phyloP scores from a whole-genome alignment of 2,329 filamentous ascomycete species.

The Sporothrix pseudoabietina region DNA sequence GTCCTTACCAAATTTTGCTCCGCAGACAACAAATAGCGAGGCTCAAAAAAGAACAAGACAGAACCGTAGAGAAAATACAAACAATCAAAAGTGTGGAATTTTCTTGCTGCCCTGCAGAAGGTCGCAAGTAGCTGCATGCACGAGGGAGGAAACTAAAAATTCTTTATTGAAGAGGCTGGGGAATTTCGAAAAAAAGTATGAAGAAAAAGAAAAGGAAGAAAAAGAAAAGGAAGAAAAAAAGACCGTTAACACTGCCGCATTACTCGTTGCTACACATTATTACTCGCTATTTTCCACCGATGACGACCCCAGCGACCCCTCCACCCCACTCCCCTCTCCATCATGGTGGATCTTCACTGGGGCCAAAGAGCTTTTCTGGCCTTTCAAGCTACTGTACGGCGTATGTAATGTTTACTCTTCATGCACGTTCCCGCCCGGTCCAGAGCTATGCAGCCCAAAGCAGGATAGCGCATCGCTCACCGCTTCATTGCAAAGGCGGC shows the following conservation, averaged over 20 bases:
- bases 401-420: not conserved
- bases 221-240: not conserved
- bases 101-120: not conserved
- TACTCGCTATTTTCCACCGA: slow-evolving; percentile 7
- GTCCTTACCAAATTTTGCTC: not conserved
- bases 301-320: slow-evolving; percentile 6
- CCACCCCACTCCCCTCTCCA: slow-evolving; percentile 8
- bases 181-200: not conserved
- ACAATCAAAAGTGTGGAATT: not conserved
- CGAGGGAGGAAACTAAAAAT: not conserved
- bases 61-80: not conserved
- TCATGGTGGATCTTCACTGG: slow-evolving; percentile 26
- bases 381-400: not conserved
- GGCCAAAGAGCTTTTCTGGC: not conserved
- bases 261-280: not conserved
- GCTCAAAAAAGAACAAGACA: not conserved
- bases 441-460: slow-evolving; percentile 29
- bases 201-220: not conserved
- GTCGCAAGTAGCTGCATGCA: not conserved
- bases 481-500: slow-evolving; percentile 31
- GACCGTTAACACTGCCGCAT: not conserved
- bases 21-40: not conserved
- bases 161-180: not conserved
- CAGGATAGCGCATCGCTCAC: slow-evolving; percentile 36
- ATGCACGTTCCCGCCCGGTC: slow-evolving; percentile 21